Conservation (phyloP, 1,284 basidiomycete genomes). For the Xerocomus minutiporus region DNA sequence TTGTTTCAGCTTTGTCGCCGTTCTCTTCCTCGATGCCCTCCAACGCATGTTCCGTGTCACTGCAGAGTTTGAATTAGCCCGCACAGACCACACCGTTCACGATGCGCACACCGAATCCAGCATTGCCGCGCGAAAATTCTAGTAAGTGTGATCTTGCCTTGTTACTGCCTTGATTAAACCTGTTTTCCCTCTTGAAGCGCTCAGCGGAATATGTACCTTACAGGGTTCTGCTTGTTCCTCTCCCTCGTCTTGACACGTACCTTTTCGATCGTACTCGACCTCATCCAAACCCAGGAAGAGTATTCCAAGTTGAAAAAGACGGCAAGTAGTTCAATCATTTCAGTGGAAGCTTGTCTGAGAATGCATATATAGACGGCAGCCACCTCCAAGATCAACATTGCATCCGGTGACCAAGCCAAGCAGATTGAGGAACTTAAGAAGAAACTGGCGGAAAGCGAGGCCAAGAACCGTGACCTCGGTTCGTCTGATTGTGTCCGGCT, state of each 20-base stretch:
- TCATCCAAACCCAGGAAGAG: slow-evolving; percentile 86
- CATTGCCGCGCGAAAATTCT: slow-evolving; percentile 88
- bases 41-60: slow-evolving; percentile 91
- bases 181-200: slow-evolving; percentile 46
- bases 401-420: slow-evolving; percentile 48
- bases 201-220: slow-evolving; percentile 84
- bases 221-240: slow-evolving; percentile 90
- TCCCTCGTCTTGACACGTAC: slow-evolving; percentile 89
- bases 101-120: slow-evolving; percentile 81
- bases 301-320: slow-evolving; percentile 78
- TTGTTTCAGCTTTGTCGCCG: slow-evolving; percentile 71
- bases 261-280: slow-evolving; percentile 88
- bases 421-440: slow-evolving; percentile 64
- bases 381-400: slow-evolving; percentile 33
- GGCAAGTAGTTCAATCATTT: slow-evolving; percentile 34
- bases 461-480: slow-evolving; percentile 70
- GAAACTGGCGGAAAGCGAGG: slow-evolving; percentile 43
- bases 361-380: slow-evolving; percentile 34
- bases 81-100: slow-evolving; percentile 49
- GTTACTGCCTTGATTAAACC: background rate
- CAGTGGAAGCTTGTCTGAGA: background rate
- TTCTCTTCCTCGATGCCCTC: slow-evolving; percentile 85
- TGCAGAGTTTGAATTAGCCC: slow-evolving; percentile 69
- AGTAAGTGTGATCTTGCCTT: slow-evolving; percentile 48
- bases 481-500: slow-evolving; percentile 22